Evolutionary conservation across 83 land plant genomes (phyloP).

Genomic region (Larix sibirica): DNA sequence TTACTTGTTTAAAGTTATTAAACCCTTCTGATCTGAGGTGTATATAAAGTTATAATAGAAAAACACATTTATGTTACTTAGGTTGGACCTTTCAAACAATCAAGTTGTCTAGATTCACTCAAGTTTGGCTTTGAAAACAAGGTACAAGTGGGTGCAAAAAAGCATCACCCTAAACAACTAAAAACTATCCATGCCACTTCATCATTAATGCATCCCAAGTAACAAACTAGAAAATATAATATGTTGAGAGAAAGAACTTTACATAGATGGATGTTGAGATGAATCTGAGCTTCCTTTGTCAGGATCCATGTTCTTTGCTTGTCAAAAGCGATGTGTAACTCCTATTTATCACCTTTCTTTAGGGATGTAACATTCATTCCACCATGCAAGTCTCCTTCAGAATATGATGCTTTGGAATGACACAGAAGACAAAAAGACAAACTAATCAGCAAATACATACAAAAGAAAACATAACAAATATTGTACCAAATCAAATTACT

Average conservation of each 20-base stretch:
- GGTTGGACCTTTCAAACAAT: neutral
- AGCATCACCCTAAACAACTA: neutral
- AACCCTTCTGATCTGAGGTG: no score
- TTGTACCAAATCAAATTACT: neutral
- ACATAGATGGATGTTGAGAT: slow-evolving; percentile 2
- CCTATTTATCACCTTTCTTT: neutral
- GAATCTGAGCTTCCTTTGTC: neutral
- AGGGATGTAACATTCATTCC: neutral
- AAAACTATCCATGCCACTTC: neutral
- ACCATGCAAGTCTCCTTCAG: neutral
- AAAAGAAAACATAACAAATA: neutral
- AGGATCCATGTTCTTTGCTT: slow-evolving; percentile 7
- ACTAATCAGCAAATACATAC: neutral
- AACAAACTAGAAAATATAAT: neutral
- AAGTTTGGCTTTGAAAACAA: neutral
- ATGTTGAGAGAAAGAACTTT: neutral
- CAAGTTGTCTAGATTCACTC: neutral
- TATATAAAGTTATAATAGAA: neutral
- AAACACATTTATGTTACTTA: neutral
- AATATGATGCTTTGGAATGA: neutral
- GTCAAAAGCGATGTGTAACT: neutral
- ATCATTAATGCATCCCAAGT: neutral
- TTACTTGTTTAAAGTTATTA: no score
- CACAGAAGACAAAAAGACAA: neutral
- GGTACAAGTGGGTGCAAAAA: neutral